phyloP scores from a whole-genome alignment of 2,329 filamentous ascomycete genomes.

The Aureobasidium sp. region DNA sequence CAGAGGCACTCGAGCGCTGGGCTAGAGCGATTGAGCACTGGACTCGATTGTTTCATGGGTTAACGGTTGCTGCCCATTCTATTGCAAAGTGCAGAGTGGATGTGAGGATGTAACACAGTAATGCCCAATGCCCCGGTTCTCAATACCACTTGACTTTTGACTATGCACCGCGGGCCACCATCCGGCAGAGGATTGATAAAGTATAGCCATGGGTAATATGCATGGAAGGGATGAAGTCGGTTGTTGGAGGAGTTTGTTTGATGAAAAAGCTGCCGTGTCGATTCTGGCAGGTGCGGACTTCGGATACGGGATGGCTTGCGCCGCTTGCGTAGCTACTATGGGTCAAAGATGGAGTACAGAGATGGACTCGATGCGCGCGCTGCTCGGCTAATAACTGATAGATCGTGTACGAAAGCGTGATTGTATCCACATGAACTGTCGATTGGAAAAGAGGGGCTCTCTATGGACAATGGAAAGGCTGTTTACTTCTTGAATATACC shows the following conservation, averaged over 20 bases:
- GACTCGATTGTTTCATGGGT: slow-evolving; percentile 1
- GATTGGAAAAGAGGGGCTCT: background rate
- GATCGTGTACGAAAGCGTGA: background rate
- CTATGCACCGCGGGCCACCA: slow-evolving; percentile 7
- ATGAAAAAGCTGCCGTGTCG: background rate
- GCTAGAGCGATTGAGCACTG: background rate
- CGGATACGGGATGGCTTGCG: slow-evolving; percentile 3
- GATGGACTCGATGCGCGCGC: background rate
- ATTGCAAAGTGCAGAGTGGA: background rate
- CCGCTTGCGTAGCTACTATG: background rate
- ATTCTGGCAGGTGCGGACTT: background rate
- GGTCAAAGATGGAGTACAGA: background rate
- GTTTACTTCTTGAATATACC: background rate
- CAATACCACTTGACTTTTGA: background rate
- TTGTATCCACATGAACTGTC: background rate
- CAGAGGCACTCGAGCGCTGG: background rate
- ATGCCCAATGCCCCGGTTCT: background rate
- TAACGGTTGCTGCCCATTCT: background rate
- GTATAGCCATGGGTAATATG: background rate
- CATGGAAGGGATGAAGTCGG: slow-evolving; percentile 7
- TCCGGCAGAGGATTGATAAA: background rate
- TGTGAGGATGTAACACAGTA: background rate
- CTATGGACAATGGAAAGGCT: background rate
- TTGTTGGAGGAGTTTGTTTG: background rate
- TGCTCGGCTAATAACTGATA: slow-evolving; percentile 1